phyloP scores from a whole-genome alignment of 495 filamentous ascomycete genomes.

The Cenococcum geophilum region DNA sequence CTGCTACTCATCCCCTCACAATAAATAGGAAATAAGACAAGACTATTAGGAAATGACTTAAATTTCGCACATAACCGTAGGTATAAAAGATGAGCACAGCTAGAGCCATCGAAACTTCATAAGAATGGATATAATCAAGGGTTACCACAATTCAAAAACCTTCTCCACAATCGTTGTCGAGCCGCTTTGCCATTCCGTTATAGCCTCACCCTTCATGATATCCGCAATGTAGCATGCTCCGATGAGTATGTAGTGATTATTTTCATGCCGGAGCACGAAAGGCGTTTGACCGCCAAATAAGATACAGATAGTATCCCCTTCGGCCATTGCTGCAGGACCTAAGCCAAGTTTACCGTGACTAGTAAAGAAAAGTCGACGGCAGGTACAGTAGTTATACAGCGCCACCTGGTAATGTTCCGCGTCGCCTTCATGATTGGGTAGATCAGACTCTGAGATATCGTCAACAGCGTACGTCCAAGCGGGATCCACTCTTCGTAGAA shows the following conservation, averaged over 20 bases:
- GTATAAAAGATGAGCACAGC: no score
- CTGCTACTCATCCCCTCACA: no score
- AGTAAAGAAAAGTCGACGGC: slow-evolving; percentile 1
- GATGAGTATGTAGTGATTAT: slow-evolving; percentile 22
- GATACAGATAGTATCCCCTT: slow-evolving; percentile 33
- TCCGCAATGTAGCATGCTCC: slow-evolving; percentile 30
- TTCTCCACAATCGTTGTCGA: neutral
- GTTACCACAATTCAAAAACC: neutral
- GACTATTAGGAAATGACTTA: no score
- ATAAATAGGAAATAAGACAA: no score
- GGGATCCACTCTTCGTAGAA: neutral
- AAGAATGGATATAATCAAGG: no score
- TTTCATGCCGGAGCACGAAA: slow-evolving; percentile 25
- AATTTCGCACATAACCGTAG: no score
- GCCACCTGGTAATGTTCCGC: neutral
- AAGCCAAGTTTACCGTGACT: slow-evolving; percentile 24
- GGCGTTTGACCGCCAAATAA: slow-evolving; percentile 34
- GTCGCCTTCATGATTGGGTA: neutral
- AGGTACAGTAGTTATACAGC: neutral
- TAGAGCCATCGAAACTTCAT: no score
- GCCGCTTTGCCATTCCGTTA: neutral
- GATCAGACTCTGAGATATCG: neutral
- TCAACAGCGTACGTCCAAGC: neutral
- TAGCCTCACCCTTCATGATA: slow-evolving; percentile 7
- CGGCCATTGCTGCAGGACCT: slow-evolving; percentile 22